phyloP scores from a whole-genome alignment of 129 eudicot species.

The Dittrichia graveolens region DNA sequence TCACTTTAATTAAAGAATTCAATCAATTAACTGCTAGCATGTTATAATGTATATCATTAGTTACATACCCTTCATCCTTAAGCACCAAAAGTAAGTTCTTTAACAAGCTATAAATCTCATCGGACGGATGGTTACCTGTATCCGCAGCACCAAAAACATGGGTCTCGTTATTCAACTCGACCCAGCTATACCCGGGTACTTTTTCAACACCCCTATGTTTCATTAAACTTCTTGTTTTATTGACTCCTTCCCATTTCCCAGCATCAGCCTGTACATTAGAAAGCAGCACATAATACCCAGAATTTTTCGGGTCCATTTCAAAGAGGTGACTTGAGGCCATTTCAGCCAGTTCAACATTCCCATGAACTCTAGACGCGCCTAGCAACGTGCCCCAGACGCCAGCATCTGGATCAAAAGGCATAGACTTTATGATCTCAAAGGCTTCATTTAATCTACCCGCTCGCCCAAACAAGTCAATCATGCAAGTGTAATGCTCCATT shows the following conservation, averaged over 20 bases:
- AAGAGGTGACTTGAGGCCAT: constrained; percentile 60
- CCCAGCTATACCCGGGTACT: constrained; percentile 80
- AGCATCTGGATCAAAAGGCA: constrained; percentile 79
- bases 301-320: constrained; percentile 67
- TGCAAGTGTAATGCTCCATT: constrained; percentile 80
- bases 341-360: constrained; percentile 81
- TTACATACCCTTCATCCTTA: constrained; percentile 56
- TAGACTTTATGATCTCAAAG: constrained; percentile 40
- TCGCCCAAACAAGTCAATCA: constrained; percentile 71
- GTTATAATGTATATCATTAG: constrained; percentile 8
- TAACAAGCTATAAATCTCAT: constrained; percentile 49
- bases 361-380: constrained; percentile 76
- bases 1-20: neutral
- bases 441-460: constrained; percentile 74
- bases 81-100: constrained; percentile 51
- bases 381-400: constrained; percentile 88
- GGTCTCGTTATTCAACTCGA: constrained; percentile 53
- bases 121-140: constrained; percentile 42
- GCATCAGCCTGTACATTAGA: constrained; percentile 73
- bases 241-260: constrained; percentile 61
- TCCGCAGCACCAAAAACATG: constrained; percentile 73
- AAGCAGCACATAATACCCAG: constrained; percentile 73
- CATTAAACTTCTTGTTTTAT: constrained; percentile 61
- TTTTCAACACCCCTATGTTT: constrained; percentile 66
- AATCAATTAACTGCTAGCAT: neutral